Conservation (phyloP, 805 yeast species). For the Ogataea polymorpha region DNA sequence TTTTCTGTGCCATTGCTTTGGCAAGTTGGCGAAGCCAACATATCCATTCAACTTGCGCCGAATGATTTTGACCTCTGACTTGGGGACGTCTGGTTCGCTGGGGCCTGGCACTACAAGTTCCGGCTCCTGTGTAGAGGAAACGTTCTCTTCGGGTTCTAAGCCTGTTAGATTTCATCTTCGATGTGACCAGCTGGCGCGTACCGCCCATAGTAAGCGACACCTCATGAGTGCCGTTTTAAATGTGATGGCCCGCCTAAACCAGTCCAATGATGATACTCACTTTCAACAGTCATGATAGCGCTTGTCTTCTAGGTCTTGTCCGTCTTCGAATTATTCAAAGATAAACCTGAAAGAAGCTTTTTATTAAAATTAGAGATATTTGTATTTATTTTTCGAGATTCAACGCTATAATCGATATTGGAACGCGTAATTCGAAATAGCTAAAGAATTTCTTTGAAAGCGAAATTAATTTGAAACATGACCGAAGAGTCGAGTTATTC, state of each 20-base stretch:
- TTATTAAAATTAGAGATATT: slow-evolving; percentile 6
- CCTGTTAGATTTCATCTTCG: neutral
- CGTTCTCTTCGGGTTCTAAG: slow-evolving; percentile 13
- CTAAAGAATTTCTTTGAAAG: neutral
- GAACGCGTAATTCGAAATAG: slow-evolving; percentile 6
- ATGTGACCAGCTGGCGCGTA: slow-evolving; percentile 14
- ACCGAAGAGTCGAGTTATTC: slow-evolving; percentile 28
- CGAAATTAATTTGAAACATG: neutral
- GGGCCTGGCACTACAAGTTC: slow-evolving; percentile 4
- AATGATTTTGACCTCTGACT: slow-evolving; percentile 54
- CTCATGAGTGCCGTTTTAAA: neutral
- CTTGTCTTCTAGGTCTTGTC: neutral
- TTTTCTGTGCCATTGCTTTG: slow-evolving; percentile 98
- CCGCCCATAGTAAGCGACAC: slow-evolving; percentile 4
- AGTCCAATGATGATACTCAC: slow-evolving; percentile 13
- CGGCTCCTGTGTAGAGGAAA: slow-evolving; percentile 5
- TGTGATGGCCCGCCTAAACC: neutral
- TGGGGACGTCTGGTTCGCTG: slow-evolving; percentile 8
- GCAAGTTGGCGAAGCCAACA: slow-evolving; percentile 96
- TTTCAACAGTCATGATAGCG: slow-evolving; percentile 22
- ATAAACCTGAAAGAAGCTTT: slow-evolving; percentile 6
- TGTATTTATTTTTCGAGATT: slow-evolving; percentile 10
- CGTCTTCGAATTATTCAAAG: neutral
- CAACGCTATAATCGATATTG: slow-evolving; percentile 4
- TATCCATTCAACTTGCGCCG: slow-evolving; percentile 84